Evolutionary conservation across 768 basidiomycete species (phyloP).

Genomic region (Sutorius australiensis): DNA sequence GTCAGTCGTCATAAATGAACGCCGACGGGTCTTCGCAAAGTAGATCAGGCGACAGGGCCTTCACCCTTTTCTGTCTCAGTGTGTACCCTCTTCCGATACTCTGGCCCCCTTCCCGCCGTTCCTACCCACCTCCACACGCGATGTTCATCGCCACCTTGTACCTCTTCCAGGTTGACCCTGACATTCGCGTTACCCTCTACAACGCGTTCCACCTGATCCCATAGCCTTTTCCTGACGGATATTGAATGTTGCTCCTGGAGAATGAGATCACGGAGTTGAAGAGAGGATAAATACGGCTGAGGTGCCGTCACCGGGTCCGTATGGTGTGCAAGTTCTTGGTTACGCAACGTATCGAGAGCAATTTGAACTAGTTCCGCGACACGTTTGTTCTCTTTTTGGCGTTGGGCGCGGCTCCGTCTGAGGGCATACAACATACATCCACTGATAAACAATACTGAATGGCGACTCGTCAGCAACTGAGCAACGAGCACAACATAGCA

Average conservation of each 20-base stretch:
- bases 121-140: slow-evolving; percentile 93
- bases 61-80: slow-evolving; percentile 27
- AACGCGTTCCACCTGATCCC: slow-evolving; percentile 78
- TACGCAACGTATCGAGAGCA: slow-evolving; percentile 73
- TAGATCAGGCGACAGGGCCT: slow-evolving; percentile 21
- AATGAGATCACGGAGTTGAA: slow-evolving; percentile 85
- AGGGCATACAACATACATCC: slow-evolving; percentile 15
- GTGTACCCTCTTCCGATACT: slow-evolving; percentile 34
- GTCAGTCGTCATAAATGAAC: slow-evolving; percentile 11
- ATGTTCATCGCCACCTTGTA: slow-evolving; percentile 80
- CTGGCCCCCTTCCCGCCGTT: slow-evolving; percentile 33
- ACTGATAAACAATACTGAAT: slow-evolving; percentile 29
- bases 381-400: slow-evolving; percentile 56
- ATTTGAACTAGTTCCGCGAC: slow-evolving; percentile 73
- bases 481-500: slow-evolving; percentile 5
- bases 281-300: slow-evolving; percentile 74
- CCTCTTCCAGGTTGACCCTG: slow-evolving; percentile 77
- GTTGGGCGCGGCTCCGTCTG: slow-evolving; percentile 41
- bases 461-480: slow-evolving; percentile 15
- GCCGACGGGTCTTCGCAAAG: slow-evolving; percentile 10
- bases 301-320: slow-evolving; percentile 74
- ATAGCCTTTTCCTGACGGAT: slow-evolving; percentile 58
- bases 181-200: slow-evolving; percentile 93
- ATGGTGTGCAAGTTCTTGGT: slow-evolving; percentile 80
- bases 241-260: slow-evolving; percentile 80